phyloP scores from a whole-genome alignment of 371 early-diverging fungal genomes.

The Mucor saturninus region DNA sequence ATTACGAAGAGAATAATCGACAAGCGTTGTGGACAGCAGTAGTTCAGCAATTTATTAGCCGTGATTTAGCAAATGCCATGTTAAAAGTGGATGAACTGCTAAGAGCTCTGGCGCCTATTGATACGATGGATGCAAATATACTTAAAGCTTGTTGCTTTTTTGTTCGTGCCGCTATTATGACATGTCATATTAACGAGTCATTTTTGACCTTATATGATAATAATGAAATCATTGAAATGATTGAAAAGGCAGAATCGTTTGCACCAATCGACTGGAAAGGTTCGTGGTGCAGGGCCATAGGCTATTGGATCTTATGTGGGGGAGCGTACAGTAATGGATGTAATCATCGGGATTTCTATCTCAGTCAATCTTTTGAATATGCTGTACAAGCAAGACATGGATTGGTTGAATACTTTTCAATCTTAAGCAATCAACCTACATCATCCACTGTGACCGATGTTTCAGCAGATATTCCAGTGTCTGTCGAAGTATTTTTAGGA shows the following conservation, averaged over 20 bases:
- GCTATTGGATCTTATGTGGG: constrained; percentile 27
- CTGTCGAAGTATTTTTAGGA: neutral
- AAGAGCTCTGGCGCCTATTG: neutral
- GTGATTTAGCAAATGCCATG: neutral
- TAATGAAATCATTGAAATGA: neutral
- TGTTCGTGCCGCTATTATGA: neutral
- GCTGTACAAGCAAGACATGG: constrained; percentile 1
- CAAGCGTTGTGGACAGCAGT: too few relatives aligned
- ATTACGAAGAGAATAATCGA: too few relatives aligned
- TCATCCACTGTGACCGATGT: neutral
- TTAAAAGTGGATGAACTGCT: neutral
- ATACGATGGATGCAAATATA: neutral
- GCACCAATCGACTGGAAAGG: constrained; percentile 23
- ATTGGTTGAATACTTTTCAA: neutral
- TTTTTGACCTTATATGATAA: neutral
- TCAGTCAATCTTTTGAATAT: constrained; percentile 5
- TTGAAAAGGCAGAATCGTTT: neutral
- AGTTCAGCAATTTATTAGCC: too few relatives aligned
- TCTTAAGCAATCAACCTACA: neutral
- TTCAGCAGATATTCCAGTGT: neutral
- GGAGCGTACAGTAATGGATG: neutral
- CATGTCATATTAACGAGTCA: too few relatives aligned
- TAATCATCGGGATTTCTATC: neutral
- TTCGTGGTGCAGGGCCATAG: constrained; percentile 34
- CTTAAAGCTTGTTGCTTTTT: neutral